A percentile compares a stretch with the other conserved stretches of the same genome.
Evolutionary conservation across 805 yeast species (phyloP).

Genomic region (Clavispora phyllophila): DNA sequence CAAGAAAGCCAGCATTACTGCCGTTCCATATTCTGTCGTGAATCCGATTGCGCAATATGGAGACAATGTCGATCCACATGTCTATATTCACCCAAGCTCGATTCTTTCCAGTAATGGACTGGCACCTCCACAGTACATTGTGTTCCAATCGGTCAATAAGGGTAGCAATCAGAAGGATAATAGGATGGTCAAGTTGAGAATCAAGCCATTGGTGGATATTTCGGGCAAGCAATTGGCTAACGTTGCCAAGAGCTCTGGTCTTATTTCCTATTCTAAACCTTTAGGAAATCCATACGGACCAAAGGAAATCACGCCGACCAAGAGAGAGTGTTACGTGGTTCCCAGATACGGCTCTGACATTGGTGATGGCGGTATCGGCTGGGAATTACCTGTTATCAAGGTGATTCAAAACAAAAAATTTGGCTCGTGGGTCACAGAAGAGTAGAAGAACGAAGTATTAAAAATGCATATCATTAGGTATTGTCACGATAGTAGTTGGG

Average conservation of each 20-base stretch:
- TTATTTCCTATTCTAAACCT: constrained; percentile 85
- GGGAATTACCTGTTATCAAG: constrained; percentile 80
- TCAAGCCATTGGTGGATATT: constrained; percentile 74
- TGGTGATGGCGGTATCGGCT: constrained; percentile 82
- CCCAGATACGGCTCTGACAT: constrained; percentile 84
- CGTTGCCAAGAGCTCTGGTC: constrained; percentile 65
- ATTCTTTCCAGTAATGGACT: constrained; percentile 56
- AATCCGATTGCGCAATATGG: constrained; percentile 38
- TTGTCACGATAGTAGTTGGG: neutral
- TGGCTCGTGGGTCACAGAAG: constrained; percentile 61
- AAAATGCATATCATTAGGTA: neutral
- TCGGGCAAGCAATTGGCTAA: constrained; percentile 71
- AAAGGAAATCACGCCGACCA: constrained; percentile 55
- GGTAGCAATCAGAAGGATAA: constrained; percentile 44
- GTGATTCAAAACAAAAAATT: constrained; percentile 63
- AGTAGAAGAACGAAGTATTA: neutral
- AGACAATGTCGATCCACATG: constrained; percentile 44
- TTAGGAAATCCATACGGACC: constrained; percentile 88
- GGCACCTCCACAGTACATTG: constrained; percentile 73
- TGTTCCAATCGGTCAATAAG: constrained; percentile 62
- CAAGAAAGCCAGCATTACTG: constrained; percentile 52
- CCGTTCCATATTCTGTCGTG: constrained; percentile 62
- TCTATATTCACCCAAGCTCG: constrained; percentile 79
- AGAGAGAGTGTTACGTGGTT: constrained; percentile 82
- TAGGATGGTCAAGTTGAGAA: constrained; percentile 44